Evolutionary conservation across 768 basidiomycete genomes (phyloP).

Genomic region (Leccinum arenicola): DNA sequence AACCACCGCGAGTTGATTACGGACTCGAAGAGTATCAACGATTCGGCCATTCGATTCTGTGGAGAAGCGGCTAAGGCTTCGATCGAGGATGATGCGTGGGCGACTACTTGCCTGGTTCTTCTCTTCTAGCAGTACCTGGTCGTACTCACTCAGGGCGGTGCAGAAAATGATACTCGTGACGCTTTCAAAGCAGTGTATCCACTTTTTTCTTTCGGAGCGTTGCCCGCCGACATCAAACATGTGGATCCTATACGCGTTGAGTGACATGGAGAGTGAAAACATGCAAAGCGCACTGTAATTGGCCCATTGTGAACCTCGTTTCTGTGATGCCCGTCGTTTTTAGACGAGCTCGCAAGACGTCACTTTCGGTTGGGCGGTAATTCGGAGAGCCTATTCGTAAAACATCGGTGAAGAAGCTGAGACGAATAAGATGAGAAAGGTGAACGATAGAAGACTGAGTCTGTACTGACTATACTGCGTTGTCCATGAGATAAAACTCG

Average conservation of each 20-base stretch:
- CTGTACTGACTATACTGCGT: constrained; percentile 75
- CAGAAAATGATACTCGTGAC: constrained; percentile 80
- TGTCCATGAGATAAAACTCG: constrained; percentile 94
- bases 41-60: constrained; percentile 76
- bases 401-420: constrained; percentile 83
- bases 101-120: constrained; percentile 27
- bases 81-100: neutral
- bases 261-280: rapidly evolving
- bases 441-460: neutral
- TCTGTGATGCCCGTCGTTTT: constrained; percentile 92
- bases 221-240: constrained; percentile 85
- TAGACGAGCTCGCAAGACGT: constrained; percentile 83
- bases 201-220: constrained; percentile 77
- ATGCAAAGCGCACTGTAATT: constrained; percentile 43
- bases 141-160: constrained; percentile 72
- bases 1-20: constrained; percentile 84
- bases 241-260: constrained; percentile 39
- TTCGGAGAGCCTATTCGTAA: constrained; percentile 75
- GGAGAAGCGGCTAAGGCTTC: neutral
- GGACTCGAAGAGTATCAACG: constrained; percentile 69
- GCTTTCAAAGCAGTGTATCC: constrained; percentile 80
- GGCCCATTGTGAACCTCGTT: constrained; percentile 75
- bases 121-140: constrained; percentile 69
- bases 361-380: constrained; percentile 85
- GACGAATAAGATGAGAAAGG: neutral